Evolutionary conservation across 768 basidiomycete genomes (phyloP).

Genomic region (Russula dissimulans): DNA sequence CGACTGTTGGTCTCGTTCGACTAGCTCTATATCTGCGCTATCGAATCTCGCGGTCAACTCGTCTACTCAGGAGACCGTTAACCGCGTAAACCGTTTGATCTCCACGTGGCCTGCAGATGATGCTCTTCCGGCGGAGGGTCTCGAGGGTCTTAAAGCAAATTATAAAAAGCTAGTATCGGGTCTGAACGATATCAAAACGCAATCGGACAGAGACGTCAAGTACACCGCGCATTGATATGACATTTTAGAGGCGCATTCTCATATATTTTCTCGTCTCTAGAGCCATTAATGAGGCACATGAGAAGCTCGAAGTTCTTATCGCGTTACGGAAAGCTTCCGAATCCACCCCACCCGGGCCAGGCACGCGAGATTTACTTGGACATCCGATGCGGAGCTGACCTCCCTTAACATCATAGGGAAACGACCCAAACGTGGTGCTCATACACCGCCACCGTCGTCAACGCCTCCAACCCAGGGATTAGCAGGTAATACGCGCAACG

Average conservation of each 20-base stretch:
- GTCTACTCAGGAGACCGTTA: slow-evolving; percentile 47
- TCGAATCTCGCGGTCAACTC: slow-evolving; percentile 45
- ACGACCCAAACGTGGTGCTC: slow-evolving; percentile 62
- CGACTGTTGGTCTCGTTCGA: slow-evolving; percentile 67
- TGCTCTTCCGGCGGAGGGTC: slow-evolving; percentile 53
- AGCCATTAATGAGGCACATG: slow-evolving; percentile 62
- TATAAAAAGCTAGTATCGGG: slow-evolving; percentile 55
- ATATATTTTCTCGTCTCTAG: slow-evolving; percentile 30
- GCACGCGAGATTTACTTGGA: slow-evolving; percentile 2
- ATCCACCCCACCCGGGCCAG: slow-evolving; percentile 34
- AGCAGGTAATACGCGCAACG: slow-evolving; percentile 33
- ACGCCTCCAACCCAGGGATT: slow-evolving; percentile 23
- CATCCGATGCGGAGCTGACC: neutral
- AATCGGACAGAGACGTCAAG: slow-evolving; percentile 57
- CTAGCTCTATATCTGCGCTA: slow-evolving; percentile 46
- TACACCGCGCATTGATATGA: slow-evolving; percentile 24
- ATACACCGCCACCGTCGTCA: slow-evolving; percentile 57
- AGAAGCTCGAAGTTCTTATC: slow-evolving; percentile 58
- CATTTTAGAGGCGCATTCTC: slow-evolving; percentile 3
- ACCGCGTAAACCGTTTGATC: slow-evolving; percentile 65
- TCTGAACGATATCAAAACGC: slow-evolving; percentile 50
- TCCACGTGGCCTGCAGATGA: slow-evolving; percentile 67
- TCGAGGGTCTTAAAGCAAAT: slow-evolving; percentile 51
- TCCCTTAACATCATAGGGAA: slow-evolving; percentile 29
- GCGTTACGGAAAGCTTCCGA: slow-evolving; percentile 69